These are phyloP conservation scores for Phytophthora syringae DNA, from an alignment of 352 stramenopile species.

Conservation along the genomic window DNA sequence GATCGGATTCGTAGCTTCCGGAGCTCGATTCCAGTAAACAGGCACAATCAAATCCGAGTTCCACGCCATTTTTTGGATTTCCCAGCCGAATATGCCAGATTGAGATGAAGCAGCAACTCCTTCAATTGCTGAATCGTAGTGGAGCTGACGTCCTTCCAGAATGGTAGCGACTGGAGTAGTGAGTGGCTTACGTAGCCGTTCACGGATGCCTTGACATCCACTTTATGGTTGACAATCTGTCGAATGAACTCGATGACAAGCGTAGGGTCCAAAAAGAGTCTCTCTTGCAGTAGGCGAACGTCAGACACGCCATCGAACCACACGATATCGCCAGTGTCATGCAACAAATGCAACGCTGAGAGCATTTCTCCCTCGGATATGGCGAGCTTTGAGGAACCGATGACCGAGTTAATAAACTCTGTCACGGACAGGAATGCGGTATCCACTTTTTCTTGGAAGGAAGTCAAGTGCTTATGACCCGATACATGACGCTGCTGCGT, in stretches of 20 bases:
- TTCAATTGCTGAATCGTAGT: slow-evolving; percentile 16
- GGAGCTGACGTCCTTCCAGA: slow-evolving; percentile 7
- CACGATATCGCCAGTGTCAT: slow-evolving; percentile 15
- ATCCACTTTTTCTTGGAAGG: slow-evolving; percentile 8
- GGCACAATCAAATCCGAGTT: slow-evolving; percentile 23
- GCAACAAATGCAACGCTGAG: slow-evolving; percentile 9
- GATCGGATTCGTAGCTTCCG: slow-evolving; percentile 15
- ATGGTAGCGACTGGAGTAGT: slow-evolving; percentile 1
- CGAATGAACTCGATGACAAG: slow-evolving; percentile 21
- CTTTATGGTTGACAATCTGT: slow-evolving; percentile 19
- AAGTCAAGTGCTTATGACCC: slow-evolving; percentile 3
- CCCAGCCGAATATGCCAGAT: slow-evolving; percentile 15
- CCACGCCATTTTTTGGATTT: slow-evolving; percentile 16
- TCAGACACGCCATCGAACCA: slow-evolving; percentile 17
- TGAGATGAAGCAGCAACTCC: slow-evolving; percentile 14
- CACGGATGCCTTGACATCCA: not conserved
- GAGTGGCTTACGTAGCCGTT: slow-evolving; percentile 4
- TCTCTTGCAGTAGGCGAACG: not conserved
- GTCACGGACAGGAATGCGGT: slow-evolving; percentile 1
- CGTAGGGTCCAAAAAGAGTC: slow-evolving; percentile 9
- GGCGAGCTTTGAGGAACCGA: not conserved
- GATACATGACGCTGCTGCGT: not conserved
- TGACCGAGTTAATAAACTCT: not conserved
- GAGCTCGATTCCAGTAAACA: slow-evolving; percentile 26
- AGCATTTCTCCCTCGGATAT: slow-evolving; percentile 6